phyloP scores from a whole-genome alignment of 805 yeast species.

The Nakazawaea ambrosiae region DNA sequence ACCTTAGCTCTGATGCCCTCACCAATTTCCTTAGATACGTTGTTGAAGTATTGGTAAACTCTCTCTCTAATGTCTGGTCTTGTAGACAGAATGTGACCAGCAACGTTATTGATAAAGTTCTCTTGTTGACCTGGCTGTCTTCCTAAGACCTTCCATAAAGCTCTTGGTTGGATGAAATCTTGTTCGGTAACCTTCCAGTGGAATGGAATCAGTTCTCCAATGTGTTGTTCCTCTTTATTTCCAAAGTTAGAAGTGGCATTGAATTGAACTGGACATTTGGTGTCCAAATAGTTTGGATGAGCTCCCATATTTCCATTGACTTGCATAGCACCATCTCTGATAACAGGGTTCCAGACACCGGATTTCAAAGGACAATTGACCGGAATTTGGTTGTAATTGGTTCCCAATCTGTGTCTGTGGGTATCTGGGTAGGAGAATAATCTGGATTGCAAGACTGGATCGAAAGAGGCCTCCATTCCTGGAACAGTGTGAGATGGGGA shows the following conservation, averaged over 20 bases:
- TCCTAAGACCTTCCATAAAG: slow-evolving; percentile 71
- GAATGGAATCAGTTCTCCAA: slow-evolving; percentile 50
- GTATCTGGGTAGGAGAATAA: slow-evolving; percentile 81
- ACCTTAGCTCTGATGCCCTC: slow-evolving; percentile 59
- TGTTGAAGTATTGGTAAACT: slow-evolving; percentile 68
- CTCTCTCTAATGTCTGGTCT: slow-evolving; percentile 70
- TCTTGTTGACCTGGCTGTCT: slow-evolving; percentile 77
- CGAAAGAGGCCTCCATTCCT: slow-evolving; percentile 75
- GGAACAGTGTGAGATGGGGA: slow-evolving; percentile 84
- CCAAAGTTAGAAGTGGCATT: slow-evolving; percentile 14
- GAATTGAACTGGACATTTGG: slow-evolving; percentile 43
- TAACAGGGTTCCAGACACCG: slow-evolving; percentile 55
- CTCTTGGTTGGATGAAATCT: slow-evolving; percentile 75
- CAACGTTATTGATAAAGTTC: slow-evolving; percentile 76
- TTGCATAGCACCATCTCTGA: slow-evolving; percentile 77
- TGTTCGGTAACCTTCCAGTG: slow-evolving; percentile 72
- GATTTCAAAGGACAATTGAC: slow-evolving; percentile 74
- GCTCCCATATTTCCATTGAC: slow-evolving; percentile 68
- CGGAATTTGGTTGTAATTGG: slow-evolving; percentile 80
- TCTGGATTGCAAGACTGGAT: slow-evolving; percentile 79
- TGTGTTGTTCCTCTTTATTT: slow-evolving; percentile 21
- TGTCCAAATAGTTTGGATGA: slow-evolving; percentile 66
- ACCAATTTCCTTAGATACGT: slow-evolving; percentile 67
- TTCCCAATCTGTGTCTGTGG: slow-evolving; percentile 74
- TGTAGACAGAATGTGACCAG: slow-evolving; percentile 67